Base-by-base conservation (phyloP, 305 asterid genomes). In the Fraxinus albicans region DNA sequence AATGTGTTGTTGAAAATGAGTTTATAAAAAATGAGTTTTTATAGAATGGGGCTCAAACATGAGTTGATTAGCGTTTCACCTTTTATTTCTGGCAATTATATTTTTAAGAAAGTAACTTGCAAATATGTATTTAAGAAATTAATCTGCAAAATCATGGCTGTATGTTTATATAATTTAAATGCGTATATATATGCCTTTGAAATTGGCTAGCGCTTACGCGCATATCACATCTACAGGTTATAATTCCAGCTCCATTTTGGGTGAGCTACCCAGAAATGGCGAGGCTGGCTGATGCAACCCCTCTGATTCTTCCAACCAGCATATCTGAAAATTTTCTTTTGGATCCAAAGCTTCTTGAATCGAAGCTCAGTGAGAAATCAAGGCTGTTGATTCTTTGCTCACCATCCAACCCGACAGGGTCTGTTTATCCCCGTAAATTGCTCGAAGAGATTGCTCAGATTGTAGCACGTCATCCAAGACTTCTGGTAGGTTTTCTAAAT, bases 181-280 rank as follows among this genome's bases (percentile, higher is more conserved):
- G 34, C 67, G 6, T 53, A 73, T 73, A 21, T 6, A 25, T 25
- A 25, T 25, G 15, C 31, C 25, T 55, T 58, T 5, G 8, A 13
- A 42, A 0, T 38, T 27, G 7, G 53, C 29, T 19, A 35, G 65
- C 53, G 8, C 70, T 80, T 85, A 70, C 13, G 67, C 17, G 8
- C 38, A 35, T 65, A 72, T 73, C 78, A 69, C 83, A 53, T 86
- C 13, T 76, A 76, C 93, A 96, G 99, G 99, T 96, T 80, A 75
- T 96, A 25, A 93, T 96, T 80, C 99, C 98, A 21, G 98, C 98
- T 67, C 99, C 99, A 15, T 96, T 82, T 85, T 96, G 98, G 98
- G 99, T 96, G 86, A 96, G 99, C 89, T 96, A 96, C 91, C 98
- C 98, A 35, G 98, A 96, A 90, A 96, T 96, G 93, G 98, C 98